These are phyloP conservation scores for Ulota crispa DNA, from an alignment of 225 moss, liverwort and hornwort genomes.

Conservation along the genomic window DNA sequence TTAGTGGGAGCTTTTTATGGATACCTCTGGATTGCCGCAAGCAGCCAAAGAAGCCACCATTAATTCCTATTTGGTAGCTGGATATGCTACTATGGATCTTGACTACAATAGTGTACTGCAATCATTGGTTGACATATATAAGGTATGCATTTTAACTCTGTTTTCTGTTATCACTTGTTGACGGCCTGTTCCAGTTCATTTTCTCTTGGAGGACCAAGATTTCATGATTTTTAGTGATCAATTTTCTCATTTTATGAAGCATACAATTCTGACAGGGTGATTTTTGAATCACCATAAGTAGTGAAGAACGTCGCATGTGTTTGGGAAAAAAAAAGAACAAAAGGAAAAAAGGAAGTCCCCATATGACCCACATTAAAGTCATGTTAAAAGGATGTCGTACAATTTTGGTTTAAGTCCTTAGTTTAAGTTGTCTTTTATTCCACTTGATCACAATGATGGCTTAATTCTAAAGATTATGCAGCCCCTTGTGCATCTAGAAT, in stretches of 20 bases:
- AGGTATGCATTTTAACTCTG: constrained; percentile 33
- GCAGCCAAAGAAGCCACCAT: constrained; percentile 76
- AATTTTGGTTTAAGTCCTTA: neutral
- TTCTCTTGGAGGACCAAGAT: neutral
- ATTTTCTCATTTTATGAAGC: neutral
- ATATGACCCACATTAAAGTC: neutral
- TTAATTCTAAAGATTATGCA: neutral
- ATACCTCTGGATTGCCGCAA: constrained; percentile 83
- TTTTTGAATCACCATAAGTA: neutral
- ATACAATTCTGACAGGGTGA: neutral
- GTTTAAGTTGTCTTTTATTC: neutral
- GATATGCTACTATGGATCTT: constrained; percentile 62
- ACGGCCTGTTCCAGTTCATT: neutral
- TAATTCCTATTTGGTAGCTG: constrained; percentile 67
- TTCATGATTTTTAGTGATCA: neutral
- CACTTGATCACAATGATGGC: neutral
- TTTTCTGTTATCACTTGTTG: neutral
- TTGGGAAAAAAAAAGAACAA: neutral
- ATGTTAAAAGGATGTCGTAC: neutral
- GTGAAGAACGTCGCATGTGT: neutral
- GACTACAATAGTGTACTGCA: constrained; percentile 61
- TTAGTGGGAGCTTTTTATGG: constrained; percentile 86
- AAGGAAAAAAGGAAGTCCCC: neutral
- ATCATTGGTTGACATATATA: constrained; percentile 73
- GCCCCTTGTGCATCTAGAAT: neutral